Base-by-base conservation (phyloP, 2,329 filamentous ascomycete species). In the Alternaria arborescens region DNA sequence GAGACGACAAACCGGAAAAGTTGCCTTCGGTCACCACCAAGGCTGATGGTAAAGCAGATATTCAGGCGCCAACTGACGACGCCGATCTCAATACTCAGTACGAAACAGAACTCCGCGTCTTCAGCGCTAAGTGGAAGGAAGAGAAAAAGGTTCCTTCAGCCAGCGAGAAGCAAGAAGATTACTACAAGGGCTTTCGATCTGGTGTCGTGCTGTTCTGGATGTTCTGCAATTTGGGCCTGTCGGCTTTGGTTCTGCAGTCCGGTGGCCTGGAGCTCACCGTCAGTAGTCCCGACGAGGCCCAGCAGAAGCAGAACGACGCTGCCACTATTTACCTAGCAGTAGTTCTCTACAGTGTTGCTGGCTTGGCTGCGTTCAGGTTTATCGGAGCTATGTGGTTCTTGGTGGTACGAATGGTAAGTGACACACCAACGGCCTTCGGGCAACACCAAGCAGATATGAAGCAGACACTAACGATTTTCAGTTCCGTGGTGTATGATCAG, bases 31-130 rank as follows among this genome's bases (percentile, higher is more conserved):
- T 95, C 70, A 94, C 89, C 70, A 90, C 94, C 55, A 97, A 97
- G 78, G 91, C 96, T 44, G 94, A 93, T 68, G 95, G 94, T 70
- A 97, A 98, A 84, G 95, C 97, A 64, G 94, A 98, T 69, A 89
- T 99, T 64, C 86, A 87, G 59, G 90, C 91, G 41, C 90, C 90
- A 1, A 94, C 94, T 5, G 95, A 98, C 70, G 95, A 98, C 73
- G 92, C 91, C 43, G 95, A 98, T 80, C 85, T 99, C 62, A 97
- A 99, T 79, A 91, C 92, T 0, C 93, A 97, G 77, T 99, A 99
- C 79, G 93, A 97, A 75, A 84, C 89, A 40, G 95, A 99, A 75
- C 81, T 97, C 52, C 81, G 84, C 3, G 85, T 89, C 14, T 97
- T 98, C 76, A 81, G 85, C 44, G 82, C 83, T 26, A 98, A 97